These are phyloP conservation scores for Macrotyloma uniflorum DNA, from an alignment of 306 rosid genomes.

Conservation along the genomic window DNA sequence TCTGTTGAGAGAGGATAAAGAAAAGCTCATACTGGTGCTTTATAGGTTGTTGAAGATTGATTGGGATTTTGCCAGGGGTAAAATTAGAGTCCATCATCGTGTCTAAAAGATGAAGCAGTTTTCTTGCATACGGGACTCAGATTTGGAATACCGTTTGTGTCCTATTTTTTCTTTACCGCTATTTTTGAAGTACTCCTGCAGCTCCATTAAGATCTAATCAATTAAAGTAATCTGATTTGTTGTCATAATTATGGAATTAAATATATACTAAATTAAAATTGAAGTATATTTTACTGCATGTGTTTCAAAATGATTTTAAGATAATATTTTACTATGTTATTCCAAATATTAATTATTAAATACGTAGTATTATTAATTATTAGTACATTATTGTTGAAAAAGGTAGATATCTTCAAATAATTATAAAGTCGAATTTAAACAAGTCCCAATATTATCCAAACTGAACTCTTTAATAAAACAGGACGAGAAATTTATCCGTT, in stretches of 20 bases:
- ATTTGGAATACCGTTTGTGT: neutral
- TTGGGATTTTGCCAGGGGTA: neutral
- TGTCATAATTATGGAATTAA: neutral
- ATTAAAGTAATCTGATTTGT: neutral
- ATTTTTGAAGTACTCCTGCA: too few species aligned
- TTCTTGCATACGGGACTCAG: constrained; percentile 3
- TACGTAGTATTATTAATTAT: too few species aligned
- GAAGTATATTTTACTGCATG: neutral
- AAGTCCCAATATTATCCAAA: too few species aligned
- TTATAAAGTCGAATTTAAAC: too few species aligned
- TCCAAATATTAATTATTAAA: too few species aligned
- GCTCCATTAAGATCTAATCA: neutral
- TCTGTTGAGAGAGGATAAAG: constrained; percentile 15
- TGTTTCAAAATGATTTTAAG: neutral
- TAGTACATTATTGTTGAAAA: too few species aligned
- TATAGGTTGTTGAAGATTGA: constrained; percentile 6
- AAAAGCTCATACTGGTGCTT: neutral
- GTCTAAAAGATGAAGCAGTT: neutral
- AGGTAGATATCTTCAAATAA: too few species aligned
- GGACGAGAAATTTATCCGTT: too few species aligned
- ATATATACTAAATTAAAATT: too few species aligned
- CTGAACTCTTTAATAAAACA: too few species aligned
- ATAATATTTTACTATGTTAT: too few species aligned
- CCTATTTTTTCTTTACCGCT: neutral
- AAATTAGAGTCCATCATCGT: neutral